phyloP scores from a whole-genome alignment of 2,329 filamentous ascomycete genomes.

The Didymella pomorum region DNA sequence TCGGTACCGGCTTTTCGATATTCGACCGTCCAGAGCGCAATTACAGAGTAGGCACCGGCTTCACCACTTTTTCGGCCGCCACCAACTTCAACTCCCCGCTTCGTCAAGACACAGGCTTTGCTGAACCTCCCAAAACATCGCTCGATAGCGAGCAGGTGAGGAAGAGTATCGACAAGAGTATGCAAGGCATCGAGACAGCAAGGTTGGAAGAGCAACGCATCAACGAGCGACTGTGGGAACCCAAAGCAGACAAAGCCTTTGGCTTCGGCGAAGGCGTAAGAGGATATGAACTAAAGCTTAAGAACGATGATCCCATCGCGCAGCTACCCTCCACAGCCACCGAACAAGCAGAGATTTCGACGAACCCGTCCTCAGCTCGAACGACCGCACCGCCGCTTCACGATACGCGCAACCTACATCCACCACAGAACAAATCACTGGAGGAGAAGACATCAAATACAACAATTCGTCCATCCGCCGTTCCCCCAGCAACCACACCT shows the following conservation, averaged over 20 bases:
- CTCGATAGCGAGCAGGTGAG: slow-evolving; percentile 40
- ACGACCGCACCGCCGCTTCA: neutral
- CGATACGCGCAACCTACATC: neutral
- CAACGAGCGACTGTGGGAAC: slow-evolving; percentile 37
- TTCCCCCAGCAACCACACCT: slow-evolving; percentile 20
- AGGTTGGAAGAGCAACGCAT: slow-evolving; percentile 31
- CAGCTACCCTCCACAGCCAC: neutral
- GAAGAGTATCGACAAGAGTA: slow-evolving; percentile 36
- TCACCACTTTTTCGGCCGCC: slow-evolving; percentile 35
- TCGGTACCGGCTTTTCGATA: slow-evolving; percentile 39
- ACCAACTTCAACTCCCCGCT: slow-evolving; percentile 39
- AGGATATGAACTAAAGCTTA: slow-evolving; percentile 22
- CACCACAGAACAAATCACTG: slow-evolving; percentile 28
- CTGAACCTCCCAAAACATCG: slow-evolving; percentile 27
- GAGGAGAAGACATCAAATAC: slow-evolving; percentile 44
- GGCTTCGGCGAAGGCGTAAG: slow-evolving; percentile 30
- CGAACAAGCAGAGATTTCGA: neutral
- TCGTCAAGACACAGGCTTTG: slow-evolving; percentile 50
- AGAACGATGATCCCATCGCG: slow-evolving; percentile 3
- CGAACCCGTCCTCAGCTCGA: no score
- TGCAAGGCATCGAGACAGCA: slow-evolving; percentile 25
- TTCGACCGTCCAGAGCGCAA: slow-evolving; percentile 31
- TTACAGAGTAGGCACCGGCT: slow-evolving; percentile 28
- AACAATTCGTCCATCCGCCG: slow-evolving; percentile 43
- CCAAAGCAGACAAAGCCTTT: slow-evolving; percentile 31